Evolutionary conservation across 78 protist species (phyloP).

Genomic region (Dictyostelium intermedium): DNA sequence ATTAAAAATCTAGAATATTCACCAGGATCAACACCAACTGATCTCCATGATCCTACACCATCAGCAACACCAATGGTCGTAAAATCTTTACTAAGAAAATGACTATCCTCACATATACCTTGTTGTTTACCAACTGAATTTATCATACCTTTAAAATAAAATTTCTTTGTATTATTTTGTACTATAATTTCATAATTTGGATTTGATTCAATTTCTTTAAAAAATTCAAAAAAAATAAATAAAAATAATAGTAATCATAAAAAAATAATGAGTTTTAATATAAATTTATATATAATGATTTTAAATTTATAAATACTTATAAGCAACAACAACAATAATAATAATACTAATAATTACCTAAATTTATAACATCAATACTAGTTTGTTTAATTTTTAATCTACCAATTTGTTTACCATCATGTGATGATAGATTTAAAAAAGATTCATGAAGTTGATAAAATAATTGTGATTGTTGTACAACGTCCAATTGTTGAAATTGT

Average conservation of each 20-base stretch:
- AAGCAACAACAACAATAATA: no score
- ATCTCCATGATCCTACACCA: conserved; percentile 75
- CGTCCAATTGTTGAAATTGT: not conserved
- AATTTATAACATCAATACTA: conserved; percentile 3
- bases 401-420: conserved; percentile 6
- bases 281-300: no score
- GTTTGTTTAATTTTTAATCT: conserved; percentile 18
- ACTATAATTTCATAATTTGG: not conserved
- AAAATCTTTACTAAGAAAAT: conserved; percentile 35
- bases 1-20: conserved; percentile 28
- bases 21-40: conserved; percentile 55
- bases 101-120: conserved; percentile 41
- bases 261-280: no score
- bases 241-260: no score
- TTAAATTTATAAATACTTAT: no score
- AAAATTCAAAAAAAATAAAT: no score
- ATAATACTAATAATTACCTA: conserved; percentile 18
- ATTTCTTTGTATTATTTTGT: conserved; percentile 26
- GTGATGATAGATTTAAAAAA: not conserved
- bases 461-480: not conserved
- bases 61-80: conserved; percentile 66
- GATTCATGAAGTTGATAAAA: not conserved
- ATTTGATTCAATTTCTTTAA: not conserved
- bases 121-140: conserved; percentile 65
- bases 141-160: conserved; percentile 54